Evolutionary conservation across 495 filamentous ascomycete species (phyloP).

Genomic region (Talaromyces ruber): DNA sequence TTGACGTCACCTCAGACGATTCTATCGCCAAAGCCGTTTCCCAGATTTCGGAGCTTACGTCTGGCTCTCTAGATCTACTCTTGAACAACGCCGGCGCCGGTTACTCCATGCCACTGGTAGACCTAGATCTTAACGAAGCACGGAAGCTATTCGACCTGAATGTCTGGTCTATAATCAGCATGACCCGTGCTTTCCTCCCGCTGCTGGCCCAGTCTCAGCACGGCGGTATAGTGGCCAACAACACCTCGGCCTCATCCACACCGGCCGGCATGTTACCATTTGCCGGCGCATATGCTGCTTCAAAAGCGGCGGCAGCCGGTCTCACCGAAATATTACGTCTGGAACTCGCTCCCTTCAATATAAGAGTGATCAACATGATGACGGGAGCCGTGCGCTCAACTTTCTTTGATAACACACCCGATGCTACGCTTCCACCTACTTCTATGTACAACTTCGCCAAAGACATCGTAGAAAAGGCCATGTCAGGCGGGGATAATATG

Average conservation of each 20-base stretch:
- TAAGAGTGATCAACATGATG: conserved; percentile 18
- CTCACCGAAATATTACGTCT: conserved; percentile 21
- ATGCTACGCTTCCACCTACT: conserved; percentile 5
- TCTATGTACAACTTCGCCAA: conserved; percentile 19
- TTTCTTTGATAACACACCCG: conserved; percentile 11
- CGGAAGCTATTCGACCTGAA: conserved; percentile 36
- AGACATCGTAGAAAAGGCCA: background rate
- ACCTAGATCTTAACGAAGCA: conserved; percentile 22
- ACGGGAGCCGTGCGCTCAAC: conserved; percentile 14
- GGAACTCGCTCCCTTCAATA: conserved; percentile 22
- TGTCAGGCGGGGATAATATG: conserved; percentile 4
- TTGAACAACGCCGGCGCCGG: conserved; percentile 35
- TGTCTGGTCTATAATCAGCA: conserved; percentile 23
- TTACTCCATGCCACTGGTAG: conserved; percentile 22
- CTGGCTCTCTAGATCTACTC: conserved; percentile 24
- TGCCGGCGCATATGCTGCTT: conserved; percentile 15
- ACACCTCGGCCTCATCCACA: conserved; percentile 11
- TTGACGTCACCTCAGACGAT: conserved; percentile 24
- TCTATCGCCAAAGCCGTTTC: conserved; percentile 16
- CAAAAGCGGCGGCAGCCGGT: conserved; percentile 18
- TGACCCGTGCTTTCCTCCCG: conserved; percentile 31
- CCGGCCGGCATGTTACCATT: conserved; percentile 12
- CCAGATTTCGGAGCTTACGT: conserved; percentile 4
- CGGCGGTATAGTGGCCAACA: conserved; percentile 17
- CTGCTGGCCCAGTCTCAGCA: conserved; percentile 26